Percentiles rank a stretch among this genome's conserved stretches.
phyloP scores from a whole-genome alignment of 805 yeast genomes.

The Wickerhamomyces alni region DNA sequence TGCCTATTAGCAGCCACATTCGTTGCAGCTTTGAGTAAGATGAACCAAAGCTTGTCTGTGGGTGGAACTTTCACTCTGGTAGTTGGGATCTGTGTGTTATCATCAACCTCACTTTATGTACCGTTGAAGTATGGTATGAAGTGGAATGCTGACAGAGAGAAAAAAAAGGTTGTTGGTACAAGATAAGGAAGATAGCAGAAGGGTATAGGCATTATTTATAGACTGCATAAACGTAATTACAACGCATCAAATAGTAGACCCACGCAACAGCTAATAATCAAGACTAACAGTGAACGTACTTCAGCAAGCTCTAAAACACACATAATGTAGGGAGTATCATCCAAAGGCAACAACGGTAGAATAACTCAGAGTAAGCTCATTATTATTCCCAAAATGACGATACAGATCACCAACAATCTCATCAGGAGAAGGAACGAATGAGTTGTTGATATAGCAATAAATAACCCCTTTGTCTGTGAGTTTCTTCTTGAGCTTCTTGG shows the following conservation, averaged over 20 bases:
- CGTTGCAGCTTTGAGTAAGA: slow-evolving; percentile 57
- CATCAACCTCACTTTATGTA: slow-evolving; percentile 20
- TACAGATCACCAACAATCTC: slow-evolving; percentile 34
- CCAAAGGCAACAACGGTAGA: slow-evolving; percentile 44
- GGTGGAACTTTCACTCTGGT: slow-evolving; percentile 81
- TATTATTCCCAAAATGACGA: slow-evolving; percentile 28
- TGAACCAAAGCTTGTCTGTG: slow-evolving; percentile 49
- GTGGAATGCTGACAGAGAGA: slow-evolving; percentile 39
- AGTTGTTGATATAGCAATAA: slow-evolving; percentile 40
- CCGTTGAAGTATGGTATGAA: slow-evolving; percentile 28
- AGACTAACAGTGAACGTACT: too few relatives aligned
- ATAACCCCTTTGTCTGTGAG: slow-evolving; percentile 17
- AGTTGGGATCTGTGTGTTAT: slow-evolving; percentile 39
- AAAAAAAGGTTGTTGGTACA: not conserved
- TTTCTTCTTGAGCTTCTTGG: slow-evolving; percentile 29
- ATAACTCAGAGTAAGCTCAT: slow-evolving; percentile 38
- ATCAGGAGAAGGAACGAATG: slow-evolving; percentile 40
- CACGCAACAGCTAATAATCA: not conserved
- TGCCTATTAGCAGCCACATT: slow-evolving; percentile 70
- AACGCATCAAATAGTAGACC: too few relatives aligned
- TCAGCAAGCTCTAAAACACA: not conserved
- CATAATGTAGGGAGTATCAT: slow-evolving; percentile 9
- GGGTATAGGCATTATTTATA: too few relatives aligned
- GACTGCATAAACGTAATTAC: too few relatives aligned
- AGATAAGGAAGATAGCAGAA: not conserved